Conservation (phyloP, 371 early-diverging fungal genomes). For the Umbelopsis sp. region DNA sequence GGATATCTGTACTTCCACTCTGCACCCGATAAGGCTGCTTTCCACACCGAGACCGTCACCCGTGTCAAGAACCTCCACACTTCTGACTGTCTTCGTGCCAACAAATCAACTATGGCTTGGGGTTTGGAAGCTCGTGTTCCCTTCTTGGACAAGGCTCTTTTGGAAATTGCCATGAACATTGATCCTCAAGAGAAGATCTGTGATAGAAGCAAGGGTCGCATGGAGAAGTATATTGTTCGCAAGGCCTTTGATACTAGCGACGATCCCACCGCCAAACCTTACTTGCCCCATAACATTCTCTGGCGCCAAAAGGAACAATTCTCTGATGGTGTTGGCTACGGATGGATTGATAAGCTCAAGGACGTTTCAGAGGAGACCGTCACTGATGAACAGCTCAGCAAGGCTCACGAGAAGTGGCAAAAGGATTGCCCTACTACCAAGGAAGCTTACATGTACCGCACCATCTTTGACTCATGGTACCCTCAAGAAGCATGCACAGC, state of each 20-base stretch:
- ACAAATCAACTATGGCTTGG: conserved; percentile 99
- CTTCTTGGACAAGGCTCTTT: conserved; percentile 88
- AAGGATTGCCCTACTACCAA: conserved; percentile 92
- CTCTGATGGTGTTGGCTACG: conserved; percentile 96
- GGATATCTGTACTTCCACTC: conserved; percentile 97
- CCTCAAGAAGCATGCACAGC: conserved; percentile 88
- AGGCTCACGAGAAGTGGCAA: conserved; percentile 74
- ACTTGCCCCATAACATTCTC: conserved; percentile 87
- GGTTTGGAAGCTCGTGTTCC: conserved; percentile 98
- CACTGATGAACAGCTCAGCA: conserved; percentile 76
- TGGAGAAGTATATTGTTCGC: conserved; percentile 91
- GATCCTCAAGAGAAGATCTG: conserved; percentile 81
- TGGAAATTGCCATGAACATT: conserved; percentile 88
- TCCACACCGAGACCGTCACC: conserved; percentile 87
- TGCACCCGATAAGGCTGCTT: conserved; percentile 80
- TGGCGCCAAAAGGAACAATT: conserved; percentile 99
- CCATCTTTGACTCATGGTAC: conserved; percentile 90
- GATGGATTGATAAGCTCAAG: conserved; percentile 94
- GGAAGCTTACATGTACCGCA: conserved; percentile 95
- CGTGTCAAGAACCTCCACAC: conserved; percentile 95
- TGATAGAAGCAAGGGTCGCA: conserved; percentile 61
- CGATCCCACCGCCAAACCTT: conserved; percentile 74
- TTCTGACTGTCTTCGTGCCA: conserved; percentile 94
- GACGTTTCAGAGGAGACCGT: conserved; percentile 69
- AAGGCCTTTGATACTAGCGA: conserved; percentile 82